These are phyloP conservation scores for Fusarium hostae DNA, from an alignment of 2,329 filamentous ascomycete genomes.

Conservation along the genomic window DNA sequence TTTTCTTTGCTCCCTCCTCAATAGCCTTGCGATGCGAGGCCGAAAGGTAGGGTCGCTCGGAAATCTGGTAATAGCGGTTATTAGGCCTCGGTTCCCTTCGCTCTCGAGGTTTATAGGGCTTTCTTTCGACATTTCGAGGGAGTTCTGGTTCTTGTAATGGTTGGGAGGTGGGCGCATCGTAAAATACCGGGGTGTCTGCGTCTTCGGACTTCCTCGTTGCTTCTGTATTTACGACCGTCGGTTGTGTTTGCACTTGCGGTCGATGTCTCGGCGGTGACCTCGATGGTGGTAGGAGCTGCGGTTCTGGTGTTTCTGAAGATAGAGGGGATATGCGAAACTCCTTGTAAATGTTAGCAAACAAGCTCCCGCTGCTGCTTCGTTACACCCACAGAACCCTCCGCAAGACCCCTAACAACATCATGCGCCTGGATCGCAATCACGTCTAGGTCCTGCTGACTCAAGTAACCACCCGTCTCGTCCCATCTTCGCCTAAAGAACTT, in stretches of 20 bases:
- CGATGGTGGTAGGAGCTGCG: neutral
- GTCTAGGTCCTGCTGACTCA: slow-evolving; percentile 28
- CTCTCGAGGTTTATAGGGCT: slow-evolving; percentile 22
- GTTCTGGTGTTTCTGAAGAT: neutral
- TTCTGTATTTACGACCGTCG: neutral
- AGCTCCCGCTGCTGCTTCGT: neutral
- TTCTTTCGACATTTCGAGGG: neutral
- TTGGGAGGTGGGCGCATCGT: neutral
- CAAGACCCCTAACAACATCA: slow-evolving; percentile 38
- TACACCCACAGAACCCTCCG: slow-evolving; percentile 35
- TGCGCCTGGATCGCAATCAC: slow-evolving; percentile 29
- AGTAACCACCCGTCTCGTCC: slow-evolving; percentile 37
- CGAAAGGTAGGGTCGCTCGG: slow-evolving; percentile 43
- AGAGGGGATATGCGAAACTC: slow-evolving; percentile 3
- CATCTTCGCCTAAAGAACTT: slow-evolving; percentile 39
- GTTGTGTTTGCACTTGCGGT: neutral
- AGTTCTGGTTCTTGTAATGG: neutral
- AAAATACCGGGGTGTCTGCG: neutral
- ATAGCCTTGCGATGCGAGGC: slow-evolving; percentile 45
- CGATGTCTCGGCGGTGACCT: neutral
- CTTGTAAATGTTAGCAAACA: slow-evolving; percentile 16
- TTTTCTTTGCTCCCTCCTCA: slow-evolving; percentile 34
- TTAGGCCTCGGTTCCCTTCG: slow-evolving; percentile 20
- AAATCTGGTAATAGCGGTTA: slow-evolving; percentile 29
- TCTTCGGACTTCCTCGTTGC: neutral